phyloP scores from a whole-genome alignment of 768 basidiomycete species.

The Filobasidium floriforme region DNA sequence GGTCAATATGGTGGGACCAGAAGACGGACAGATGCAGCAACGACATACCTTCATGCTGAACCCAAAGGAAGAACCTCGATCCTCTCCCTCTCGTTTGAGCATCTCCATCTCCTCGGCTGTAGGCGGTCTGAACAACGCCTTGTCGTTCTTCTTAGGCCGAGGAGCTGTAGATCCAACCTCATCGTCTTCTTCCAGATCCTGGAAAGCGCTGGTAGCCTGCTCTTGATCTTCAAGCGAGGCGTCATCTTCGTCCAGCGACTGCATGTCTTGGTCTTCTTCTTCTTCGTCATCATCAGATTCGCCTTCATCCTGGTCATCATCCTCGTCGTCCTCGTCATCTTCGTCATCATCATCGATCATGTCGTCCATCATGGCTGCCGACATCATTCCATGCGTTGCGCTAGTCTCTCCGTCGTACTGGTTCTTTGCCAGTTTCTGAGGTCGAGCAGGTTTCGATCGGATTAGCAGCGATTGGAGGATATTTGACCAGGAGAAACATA shows the following conservation, averaged over 20 bases:
- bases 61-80: conserved; percentile 16
- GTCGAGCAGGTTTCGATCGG: not conserved
- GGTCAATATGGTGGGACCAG: conserved; percentile 49
- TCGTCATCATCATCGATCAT: conserved; percentile 25
- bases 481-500: not conserved
- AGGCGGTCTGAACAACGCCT: conserved; percentile 41
- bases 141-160: conserved; percentile 21
- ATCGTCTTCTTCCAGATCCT: conserved; percentile 16
- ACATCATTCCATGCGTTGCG: conserved; percentile 21
- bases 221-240: conserved; percentile 18
- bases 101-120: conserved; percentile 55
- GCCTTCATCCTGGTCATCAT: too few relatives aligned
- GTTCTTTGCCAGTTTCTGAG: conserved; percentile 7
- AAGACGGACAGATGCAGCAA: conserved; percentile 47
- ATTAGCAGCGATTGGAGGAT: too few relatives aligned
- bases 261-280: conserved; percentile 21
- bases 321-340: too few relatives aligned
- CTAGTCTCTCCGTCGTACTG: conserved; percentile 14
- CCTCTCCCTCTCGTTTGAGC: conserved; percentile 58
- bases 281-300: too few relatives aligned
- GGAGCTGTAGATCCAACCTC: conserved; percentile 25
- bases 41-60: conserved; percentile 18
- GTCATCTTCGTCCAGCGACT: conserved; percentile 11
- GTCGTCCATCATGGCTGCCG: conserved; percentile 21
- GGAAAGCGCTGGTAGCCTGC: conserved; percentile 1